Evolutionary conservation across 2,329 filamentous ascomycete species (phyloP).

Genomic region (Colletotrichum sp.): DNA sequence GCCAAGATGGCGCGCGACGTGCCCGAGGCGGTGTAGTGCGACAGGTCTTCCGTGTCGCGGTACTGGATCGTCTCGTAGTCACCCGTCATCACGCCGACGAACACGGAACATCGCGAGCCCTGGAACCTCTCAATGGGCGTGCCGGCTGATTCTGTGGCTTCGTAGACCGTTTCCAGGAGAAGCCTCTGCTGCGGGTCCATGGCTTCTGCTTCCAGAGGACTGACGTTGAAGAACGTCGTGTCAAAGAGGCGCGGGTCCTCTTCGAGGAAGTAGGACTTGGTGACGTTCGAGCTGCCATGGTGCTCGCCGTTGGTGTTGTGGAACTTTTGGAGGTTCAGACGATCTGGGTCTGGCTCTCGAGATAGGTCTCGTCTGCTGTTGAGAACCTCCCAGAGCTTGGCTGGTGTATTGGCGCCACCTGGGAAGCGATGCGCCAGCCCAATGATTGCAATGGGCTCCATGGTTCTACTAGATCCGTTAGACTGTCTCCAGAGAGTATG

Average conservation of each 20-base stretch:
- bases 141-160: slow-evolving; percentile 29
- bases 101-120: neutral
- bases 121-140: neutral
- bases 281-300: slow-evolving; percentile 26
- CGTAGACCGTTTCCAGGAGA: slow-evolving; percentile 38
- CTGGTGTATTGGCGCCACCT: neutral
- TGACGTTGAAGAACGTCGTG: slow-evolving; percentile 31
- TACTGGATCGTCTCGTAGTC: slow-evolving; percentile 32
- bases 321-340: neutral
- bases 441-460: slow-evolving; percentile 24
- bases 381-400: slow-evolving; percentile 11
- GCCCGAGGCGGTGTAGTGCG: slow-evolving; percentile 28
- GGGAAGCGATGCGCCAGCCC: slow-evolving; percentile 1
- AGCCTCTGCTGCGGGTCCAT: slow-evolving; percentile 39
- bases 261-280: slow-evolving; percentile 23
- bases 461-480: neutral
- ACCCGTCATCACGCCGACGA: slow-evolving; percentile 23
- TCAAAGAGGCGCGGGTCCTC: slow-evolving; percentile 27
- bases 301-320: slow-evolving; percentile 17
- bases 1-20: slow-evolving; percentile 31
- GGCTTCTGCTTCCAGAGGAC: slow-evolving; percentile 27
- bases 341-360: neutral
- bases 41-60: slow-evolving; percentile 27
- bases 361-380: neutral
- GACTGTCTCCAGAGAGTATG: neutral